A percentile compares a stretch with the other conserved stretches of the same genome.
Conservation (phyloP, 2,329 filamentous ascomycete genomes). For the Boeremia exigua region DNA sequence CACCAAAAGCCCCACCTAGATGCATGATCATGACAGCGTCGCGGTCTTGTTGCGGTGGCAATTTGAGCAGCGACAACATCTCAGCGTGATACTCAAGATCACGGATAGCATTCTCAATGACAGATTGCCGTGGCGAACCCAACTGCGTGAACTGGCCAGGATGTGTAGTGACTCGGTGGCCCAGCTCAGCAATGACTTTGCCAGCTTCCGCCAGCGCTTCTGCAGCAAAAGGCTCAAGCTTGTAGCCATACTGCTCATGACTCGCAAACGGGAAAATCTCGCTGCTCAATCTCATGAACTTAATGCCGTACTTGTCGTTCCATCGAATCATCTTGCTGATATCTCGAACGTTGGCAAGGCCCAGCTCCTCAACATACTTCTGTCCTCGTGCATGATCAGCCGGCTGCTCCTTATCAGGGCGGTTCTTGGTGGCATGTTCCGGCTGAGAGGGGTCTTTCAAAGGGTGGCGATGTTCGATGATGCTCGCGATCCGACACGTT, state of each 20-base stretch:
- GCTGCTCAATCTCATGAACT: conserved; percentile 88
- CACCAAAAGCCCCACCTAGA: conserved; percentile 89
- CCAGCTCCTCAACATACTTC: conserved; percentile 76
- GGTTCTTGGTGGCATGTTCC: conserved; percentile 83
- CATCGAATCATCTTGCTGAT: conserved; percentile 85
- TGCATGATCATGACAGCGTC: conserved; percentile 96
- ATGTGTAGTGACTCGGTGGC: conserved; percentile 87
- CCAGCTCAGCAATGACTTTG: conserved; percentile 74
- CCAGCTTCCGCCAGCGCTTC: conserved; percentile 79
- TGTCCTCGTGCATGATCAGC: conserved; percentile 71
- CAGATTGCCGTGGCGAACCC: conserved; percentile 78
- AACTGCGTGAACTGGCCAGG: conserved; percentile 91
- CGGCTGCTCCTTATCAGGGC: conserved; percentile 75
- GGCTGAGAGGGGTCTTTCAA: conserved; percentile 76
- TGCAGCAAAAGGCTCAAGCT: conserved; percentile 80
- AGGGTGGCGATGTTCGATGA: conserved; percentile 86
- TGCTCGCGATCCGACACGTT: conserved; percentile 89
- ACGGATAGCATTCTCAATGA: conserved; percentile 76
- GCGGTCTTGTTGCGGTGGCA: conserved; percentile 78
- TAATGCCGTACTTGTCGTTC: conserved; percentile 92
- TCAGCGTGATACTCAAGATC: conserved; percentile 91
- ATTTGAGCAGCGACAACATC: conserved; percentile 75
- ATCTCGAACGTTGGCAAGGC: conserved; percentile 82
- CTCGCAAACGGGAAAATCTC: conserved; percentile 98
- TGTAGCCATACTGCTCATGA: conserved; percentile 85